Percentiles rank a stretch among this genome's conserved stretches.
phyloP scores from a whole-genome alignment of 1,139 yeast species.

The Suhomyces ambrosiae region DNA sequence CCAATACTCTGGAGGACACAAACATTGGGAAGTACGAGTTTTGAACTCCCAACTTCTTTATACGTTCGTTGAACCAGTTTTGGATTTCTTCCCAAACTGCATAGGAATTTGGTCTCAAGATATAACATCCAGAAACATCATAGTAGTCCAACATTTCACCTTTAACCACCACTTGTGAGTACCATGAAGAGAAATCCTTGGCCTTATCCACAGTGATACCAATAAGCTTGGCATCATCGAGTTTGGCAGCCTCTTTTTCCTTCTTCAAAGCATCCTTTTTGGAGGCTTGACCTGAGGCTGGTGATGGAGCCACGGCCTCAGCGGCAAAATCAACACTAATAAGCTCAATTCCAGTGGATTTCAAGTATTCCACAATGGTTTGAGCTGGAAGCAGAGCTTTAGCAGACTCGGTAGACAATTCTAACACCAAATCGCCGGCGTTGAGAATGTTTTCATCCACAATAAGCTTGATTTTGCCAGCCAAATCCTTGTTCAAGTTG shows the following conservation, averaged over 20 bases:
- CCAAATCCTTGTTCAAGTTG: slow-evolving; percentile 53
- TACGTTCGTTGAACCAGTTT: slow-evolving; percentile 76
- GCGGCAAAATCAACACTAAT: slow-evolving; percentile 61
- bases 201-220: slow-evolving; percentile 96
- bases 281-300: slow-evolving; percentile 26
- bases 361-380: slow-evolving; percentile 54
- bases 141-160: slow-evolving; percentile 98
- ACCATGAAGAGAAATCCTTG: slow-evolving; percentile 94
- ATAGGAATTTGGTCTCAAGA: slow-evolving; percentile 94
- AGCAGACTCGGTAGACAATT: slow-evolving; percentile 59
- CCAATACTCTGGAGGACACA: slow-evolving; percentile 88
- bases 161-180: slow-evolving; percentile 90
- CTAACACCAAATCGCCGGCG: slow-evolving; percentile 47
- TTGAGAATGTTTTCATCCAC: slow-evolving; percentile 59
- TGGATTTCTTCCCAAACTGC: slow-evolving; percentile 95
- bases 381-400: slow-evolving; percentile 59
- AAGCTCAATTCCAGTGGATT: slow-evolving; percentile 58
- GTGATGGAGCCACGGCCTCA: too few species aligned
- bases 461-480: slow-evolving; percentile 65
- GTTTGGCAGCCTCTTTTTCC: slow-evolving; percentile 53
- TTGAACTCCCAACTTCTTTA: slow-evolving; percentile 86
- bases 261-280: slow-evolving; percentile 25
- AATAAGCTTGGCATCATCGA: slow-evolving; percentile 88
- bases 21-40: slow-evolving; percentile 99
- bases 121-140: slow-evolving; percentile 98